Percentiles rank a stretch among this genome's conserved stretches.
phyloP scores from a whole-genome alignment of 805 yeast genomes.

The Lipomyces yamanashiensis region DNA sequence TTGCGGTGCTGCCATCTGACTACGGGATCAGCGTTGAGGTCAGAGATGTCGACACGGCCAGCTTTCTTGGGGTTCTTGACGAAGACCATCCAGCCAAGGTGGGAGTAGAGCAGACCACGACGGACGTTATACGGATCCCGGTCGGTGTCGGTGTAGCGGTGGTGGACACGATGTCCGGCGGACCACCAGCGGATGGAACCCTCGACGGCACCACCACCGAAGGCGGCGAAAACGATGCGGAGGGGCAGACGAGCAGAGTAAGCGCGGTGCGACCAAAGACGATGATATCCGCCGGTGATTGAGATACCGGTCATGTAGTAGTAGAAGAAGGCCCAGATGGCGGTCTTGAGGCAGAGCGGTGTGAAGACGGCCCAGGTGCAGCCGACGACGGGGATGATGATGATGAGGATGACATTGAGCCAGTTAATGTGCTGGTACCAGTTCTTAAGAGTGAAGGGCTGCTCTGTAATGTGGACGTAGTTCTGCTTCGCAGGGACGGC shows the following conservation, averaged over 20 bases:
- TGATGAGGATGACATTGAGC: conserved; percentile 64
- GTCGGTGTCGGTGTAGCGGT: conserved; percentile 84
- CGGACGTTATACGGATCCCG: conserved; percentile 85
- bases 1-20: conserved; percentile 73
- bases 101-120: conserved; percentile 79
- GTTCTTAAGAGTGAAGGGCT: conserved; percentile 74
- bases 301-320: conserved; percentile 69
- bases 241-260: conserved; percentile 55
- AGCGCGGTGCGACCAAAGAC: conserved; percentile 71
- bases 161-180: conserved; percentile 85
- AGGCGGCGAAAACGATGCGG: conserved; percentile 56
- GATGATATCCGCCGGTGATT: conserved; percentile 78
- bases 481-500: conserved; percentile 17
- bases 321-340: conserved; percentile 57
- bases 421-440: conserved; percentile 78
- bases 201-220: conserved; percentile 74
- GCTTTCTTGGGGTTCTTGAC: conserved; percentile 68
- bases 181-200: conserved; percentile 84
- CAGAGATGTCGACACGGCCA: conserved; percentile 67
- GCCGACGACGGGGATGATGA: conserved; percentile 61
- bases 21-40: conserved; percentile 62
- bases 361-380: conserved; percentile 49
- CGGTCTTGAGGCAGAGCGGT: conserved; percentile 57
- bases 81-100: conserved; percentile 84
- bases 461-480: conserved; percentile 62